These are phyloP conservation scores for Heritiera fomes DNA, from an alignment of 345 rosid species.

Conservation along the genomic window DNA sequence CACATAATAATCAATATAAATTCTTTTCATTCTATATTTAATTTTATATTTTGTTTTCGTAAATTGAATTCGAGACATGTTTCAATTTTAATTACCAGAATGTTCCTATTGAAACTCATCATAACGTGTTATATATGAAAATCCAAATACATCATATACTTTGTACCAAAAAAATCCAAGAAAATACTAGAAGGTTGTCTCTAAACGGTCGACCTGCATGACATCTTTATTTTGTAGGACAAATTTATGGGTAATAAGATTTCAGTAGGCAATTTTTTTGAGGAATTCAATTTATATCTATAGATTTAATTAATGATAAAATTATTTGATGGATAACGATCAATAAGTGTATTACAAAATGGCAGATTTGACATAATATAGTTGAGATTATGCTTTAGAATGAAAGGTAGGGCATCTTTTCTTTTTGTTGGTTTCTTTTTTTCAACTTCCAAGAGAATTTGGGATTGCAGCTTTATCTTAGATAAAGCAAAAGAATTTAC, in stretches of 20 bases:
- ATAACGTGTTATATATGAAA: too few species aligned
- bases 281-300: background rate
- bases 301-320: background rate
- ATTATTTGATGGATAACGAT: background rate
- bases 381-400: constrained; percentile 2
- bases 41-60: too few species aligned
- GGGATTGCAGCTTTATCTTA: constrained; percentile 19
- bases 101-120: too few species aligned
- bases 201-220: too few species aligned
- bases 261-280: background rate
- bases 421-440: background rate
- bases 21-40: too few species aligned
- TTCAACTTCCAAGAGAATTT: constrained; percentile 13
- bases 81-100: too few species aligned
- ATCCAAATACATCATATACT: too few species aligned
- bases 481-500: background rate
- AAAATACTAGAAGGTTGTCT: background rate
- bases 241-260: too few species aligned
- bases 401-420: background rate
- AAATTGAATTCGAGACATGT: too few species aligned
- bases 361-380: background rate
- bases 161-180: background rate
- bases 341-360: background rate
- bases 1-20: too few species aligned
- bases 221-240: too few species aligned